Conservation (phyloP, 768 basidiomycete species). For the Amanita subjunquillea region DNA sequence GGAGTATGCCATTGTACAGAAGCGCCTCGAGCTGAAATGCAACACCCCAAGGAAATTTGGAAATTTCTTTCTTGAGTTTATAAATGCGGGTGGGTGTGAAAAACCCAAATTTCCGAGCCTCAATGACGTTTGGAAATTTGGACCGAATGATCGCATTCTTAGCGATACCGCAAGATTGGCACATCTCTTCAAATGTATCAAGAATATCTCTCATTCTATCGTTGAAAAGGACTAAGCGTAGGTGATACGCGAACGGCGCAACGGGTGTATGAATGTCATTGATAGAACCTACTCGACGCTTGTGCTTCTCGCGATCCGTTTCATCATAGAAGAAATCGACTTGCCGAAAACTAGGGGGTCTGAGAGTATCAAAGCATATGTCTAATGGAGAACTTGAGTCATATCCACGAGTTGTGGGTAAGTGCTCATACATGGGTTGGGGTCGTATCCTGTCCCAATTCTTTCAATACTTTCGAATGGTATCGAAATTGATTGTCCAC, state of each 20-base stretch:
- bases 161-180: constrained; percentile 34
- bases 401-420: constrained; percentile 3
- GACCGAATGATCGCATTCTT: constrained; percentile 22
- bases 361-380: constrained; percentile 56
- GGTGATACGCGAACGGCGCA: constrained; percentile 62
- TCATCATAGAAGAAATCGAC: constrained; percentile 46
- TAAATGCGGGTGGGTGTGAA: constrained; percentile 40
- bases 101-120: constrained; percentile 38
- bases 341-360: constrained; percentile 54
- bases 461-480: constrained; percentile 47
- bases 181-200: constrained; percentile 41
- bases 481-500: constrained; percentile 41
- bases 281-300: constrained; percentile 47
- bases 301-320: constrained; percentile 38
- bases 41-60: constrained; percentile 47
- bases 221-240: constrained; percentile 52
- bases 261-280: constrained; percentile 48
- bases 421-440: constrained; percentile 46
- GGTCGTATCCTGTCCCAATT: constrained; percentile 53
- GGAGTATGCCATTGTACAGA: constrained; percentile 50
- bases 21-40: constrained; percentile 73
- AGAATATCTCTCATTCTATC: constrained; percentile 35
- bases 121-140: constrained; percentile 28
- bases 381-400: constrained; percentile 24
- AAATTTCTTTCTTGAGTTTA: constrained; percentile 32